A percentile compares a stretch with the other conserved stretches of the same genome.
Conservation (phyloP, 1,284 basidiomycete species). For the Ustilago hordei region DNA sequence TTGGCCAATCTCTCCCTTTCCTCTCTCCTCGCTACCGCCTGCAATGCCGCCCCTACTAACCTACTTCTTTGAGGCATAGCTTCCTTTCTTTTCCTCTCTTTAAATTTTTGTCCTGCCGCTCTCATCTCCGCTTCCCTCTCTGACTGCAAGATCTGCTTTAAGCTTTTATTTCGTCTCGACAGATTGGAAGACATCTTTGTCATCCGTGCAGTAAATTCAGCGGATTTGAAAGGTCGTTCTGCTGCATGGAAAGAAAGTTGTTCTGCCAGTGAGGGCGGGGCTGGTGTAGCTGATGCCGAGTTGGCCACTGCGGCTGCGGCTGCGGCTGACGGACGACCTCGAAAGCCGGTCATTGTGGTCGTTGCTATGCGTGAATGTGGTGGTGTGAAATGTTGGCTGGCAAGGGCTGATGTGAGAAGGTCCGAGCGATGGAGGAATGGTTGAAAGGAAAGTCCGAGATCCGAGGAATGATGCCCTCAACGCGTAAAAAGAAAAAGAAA, state of each 20-base stretch:
- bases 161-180: conserved; percentile 57
- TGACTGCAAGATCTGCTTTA: conserved; percentile 62
- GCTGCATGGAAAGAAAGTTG: conserved; percentile 46
- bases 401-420: background rate
- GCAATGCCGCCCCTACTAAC: conserved; percentile 43
- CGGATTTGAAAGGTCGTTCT: conserved; percentile 50
- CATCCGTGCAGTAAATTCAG: conserved; percentile 37
- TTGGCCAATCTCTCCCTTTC: conserved; percentile 34
- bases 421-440: background rate
- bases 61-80: conserved; percentile 19
- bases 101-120: conserved; percentile 34
- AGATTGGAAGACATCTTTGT: conserved; percentile 48
- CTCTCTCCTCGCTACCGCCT: conserved; percentile 40
- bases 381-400: background rate
- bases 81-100: conserved; percentile 45
- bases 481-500: background rate
- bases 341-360: conserved; percentile 17
- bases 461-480: background rate
- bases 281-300: conserved; percentile 41
- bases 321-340: conserved; percentile 17
- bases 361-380: background rate
- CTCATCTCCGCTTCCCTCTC: conserved; percentile 60
- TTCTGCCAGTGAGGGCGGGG: conserved; percentile 43
- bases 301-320: conserved; percentile 6
- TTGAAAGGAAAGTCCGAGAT: background rate